Base-by-base conservation (phyloP, 164 flowering plant genomes). In the Protea cynaroides region DNA sequence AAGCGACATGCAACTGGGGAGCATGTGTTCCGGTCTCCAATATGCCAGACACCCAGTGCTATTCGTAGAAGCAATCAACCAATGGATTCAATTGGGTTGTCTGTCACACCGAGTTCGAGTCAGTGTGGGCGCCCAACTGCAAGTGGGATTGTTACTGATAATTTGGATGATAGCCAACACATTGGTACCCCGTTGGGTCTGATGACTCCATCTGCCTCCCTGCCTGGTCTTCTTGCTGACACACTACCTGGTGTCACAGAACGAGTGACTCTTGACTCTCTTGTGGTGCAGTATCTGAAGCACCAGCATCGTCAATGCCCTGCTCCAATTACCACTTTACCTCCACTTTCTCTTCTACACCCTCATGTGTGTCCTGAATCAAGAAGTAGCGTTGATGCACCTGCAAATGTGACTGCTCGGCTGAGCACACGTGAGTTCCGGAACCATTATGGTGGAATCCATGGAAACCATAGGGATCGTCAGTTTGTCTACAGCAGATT, bases 231-330 rank as follows among this genome's bases (percentile, higher is more conserved):
- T 60, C 56, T 66, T 21, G 79, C 71, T 69, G 96, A 90, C 19
- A 67, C 79, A 38, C 90, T 77, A 59, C 69, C 81, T 29, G 66
- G 74, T 56, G 81, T 66, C 66, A 43, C 84, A 11, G 99, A 92
- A 67, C 75, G 99, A 61, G 72, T 90, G 37, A 88, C 94, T 40
- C 71, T 95, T 54, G 97, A 95, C 51, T 84, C 96, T 56, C 63
- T 95, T 44, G 94, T 92, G 63, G 90, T 92, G 76, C 97, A 95
- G 84, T 89, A 86, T 66, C 71, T 95, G 65, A 90, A 95, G 76
- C 96, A 95, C 61, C 99, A 95, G 74, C 99, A 95, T 78, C 94
- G 92, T 51, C 97, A 95, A 66, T 95, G 99, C 72, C 82, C 96
- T 22, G 92, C 97, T 63, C 99, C 99, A 34, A 95, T 95, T 29